Base-by-base conservation (phyloP, 2,329 filamentous ascomycete species). In the Cladosporium sp. region DNA sequence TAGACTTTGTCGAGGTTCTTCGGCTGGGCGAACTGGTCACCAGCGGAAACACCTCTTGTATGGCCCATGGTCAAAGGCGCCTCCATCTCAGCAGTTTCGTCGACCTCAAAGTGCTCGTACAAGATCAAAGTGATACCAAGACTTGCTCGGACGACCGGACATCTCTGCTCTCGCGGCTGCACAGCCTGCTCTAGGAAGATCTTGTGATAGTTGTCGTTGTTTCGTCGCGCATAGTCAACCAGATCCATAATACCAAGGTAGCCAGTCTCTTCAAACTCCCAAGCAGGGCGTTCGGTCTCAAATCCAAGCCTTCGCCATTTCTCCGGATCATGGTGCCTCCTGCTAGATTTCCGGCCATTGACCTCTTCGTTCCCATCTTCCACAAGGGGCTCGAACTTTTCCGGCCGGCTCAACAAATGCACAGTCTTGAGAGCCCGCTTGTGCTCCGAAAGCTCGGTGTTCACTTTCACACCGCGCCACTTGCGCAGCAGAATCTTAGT, bases 211-310 rank as follows among this genome's bases (percentile, higher is more conserved):
- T 85, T 85, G 69, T 97, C 92, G 71, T 96, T 91, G 69, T 96
- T 87, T 70, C 91, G 96, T 68, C 89, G 84, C 49, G 96, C 91
- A 71, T 91, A 99, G 72, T 97, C 92, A 2, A 91, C 90, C 67
- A 99, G 75, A 71, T 99, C 94, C 92, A 99, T 97, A 84, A 99
- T 90, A 25, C 94, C 94, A 55, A 99, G 75, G 70, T 92, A 97
- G 0, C 94, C 94, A 25, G 89, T 88, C 37, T 84, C 79, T 19
- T 91, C 86, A 69, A 99, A 97, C 65, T 99, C 94, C 66, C 82
- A 81, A 0, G 87, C 87, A 3, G 94, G 94, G 64, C 84, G 92
- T 73, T 99, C 94, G 0, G 89, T 88, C 72, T 94, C 89, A 67
- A 99, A 99, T 2, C 94, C 94, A 40, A 99, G 73, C 55, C 92